Base-by-base conservation (phyloP, 768 basidiomycete species). In the Rhodotorula babjevae region DNA sequence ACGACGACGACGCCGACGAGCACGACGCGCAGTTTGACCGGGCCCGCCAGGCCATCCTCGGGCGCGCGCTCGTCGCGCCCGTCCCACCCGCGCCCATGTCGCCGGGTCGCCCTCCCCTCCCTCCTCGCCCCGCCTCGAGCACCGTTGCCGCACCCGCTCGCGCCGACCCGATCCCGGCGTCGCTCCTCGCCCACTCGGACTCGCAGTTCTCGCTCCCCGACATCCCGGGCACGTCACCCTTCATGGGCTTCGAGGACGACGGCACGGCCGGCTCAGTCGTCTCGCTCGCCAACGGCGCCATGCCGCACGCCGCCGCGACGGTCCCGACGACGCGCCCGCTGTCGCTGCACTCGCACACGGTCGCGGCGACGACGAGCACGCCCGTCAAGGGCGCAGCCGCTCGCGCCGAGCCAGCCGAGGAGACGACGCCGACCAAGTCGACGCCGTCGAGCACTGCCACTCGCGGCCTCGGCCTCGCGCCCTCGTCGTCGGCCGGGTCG, bases 191-290 rank as follows among this genome's bases (percentile, higher is more conserved):
- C 11, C 62, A 67, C 44, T 65, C 63, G 50, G 69, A 71, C 21
- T 64, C 66, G 29, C 68, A 69, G 57, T 76, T 67, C 63, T 69
- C 74, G 12, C 65, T 76, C 2, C 74, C 74, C 47, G 74, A 76
- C 55, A 65, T 76, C 31, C 65, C 65, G 6, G 68, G 67, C 46
- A 70, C 60, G 25, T 72, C 71, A 23, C 74, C 74, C 19, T 76
- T 76, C 71, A 40, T 76, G 40, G 74, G 74, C n/a, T 76, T 76
- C 63, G 63, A 57, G 25, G 74, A 72, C 53, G 65, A 69, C 25
- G 74, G 68, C 25, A 23, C 47, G 5, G 67, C 69, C 8, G 31
- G 31, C 3, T 63, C 67, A 14, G 72, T 73, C 47, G 72, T 69
- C n/a, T 66, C 67, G 16, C 50, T 63, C 57, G 56, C 63, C n/a